Base-by-base conservation (phyloP, 345 rosid genomes). In the Clarkia xantiana region DNA sequence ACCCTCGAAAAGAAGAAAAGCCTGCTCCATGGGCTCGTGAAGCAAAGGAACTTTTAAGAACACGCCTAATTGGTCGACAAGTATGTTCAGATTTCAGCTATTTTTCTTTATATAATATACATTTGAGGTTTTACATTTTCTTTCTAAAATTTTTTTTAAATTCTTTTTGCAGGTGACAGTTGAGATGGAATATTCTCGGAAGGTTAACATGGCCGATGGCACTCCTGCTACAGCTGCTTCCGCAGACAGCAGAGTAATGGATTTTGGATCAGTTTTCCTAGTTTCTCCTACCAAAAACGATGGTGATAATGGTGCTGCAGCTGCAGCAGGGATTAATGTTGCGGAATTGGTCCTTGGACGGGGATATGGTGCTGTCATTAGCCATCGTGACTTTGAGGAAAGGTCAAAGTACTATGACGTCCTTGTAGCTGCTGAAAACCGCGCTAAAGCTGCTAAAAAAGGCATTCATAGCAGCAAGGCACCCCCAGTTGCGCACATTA, bases 341-440 rank as follows among this genome's bases (percentile, higher is more conserved):
- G 96, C 78, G 36, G 98, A 91, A 71, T 69, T 91, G 62, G 56
- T 91, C 60, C 44, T 91, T 59, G 61, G 80, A 16, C 93, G 94
- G 57, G 96, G 98, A 54, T 75, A 73, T 58, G 98, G 80, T 58
- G 68, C 71, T 47, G 93, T 86, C 58, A 77, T 86, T 55, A 64
- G 80, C 53, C 88, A 93, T 63, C 79, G 97, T 6, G 99, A 93
- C 58, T 87, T 82, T 70, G 99, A 93, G 74, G 97, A 93, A 65
- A 74, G 99, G 64, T 93, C 99, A 61, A 87, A 79, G 59, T 81
- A 72, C 68, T 93, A 93, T 59, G 96, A 93, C 15, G 67, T 79
- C 62, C 88, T 93, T 58, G 78, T 87, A 56, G 84, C 91, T 50
- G 97, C 99, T 56, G 99, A 93, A 69, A 59, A 84, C 10, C 95